Evolutionary conservation across 306 rosid genomes (phyloP).

Genomic region (Acacia melanoxylon): DNA sequence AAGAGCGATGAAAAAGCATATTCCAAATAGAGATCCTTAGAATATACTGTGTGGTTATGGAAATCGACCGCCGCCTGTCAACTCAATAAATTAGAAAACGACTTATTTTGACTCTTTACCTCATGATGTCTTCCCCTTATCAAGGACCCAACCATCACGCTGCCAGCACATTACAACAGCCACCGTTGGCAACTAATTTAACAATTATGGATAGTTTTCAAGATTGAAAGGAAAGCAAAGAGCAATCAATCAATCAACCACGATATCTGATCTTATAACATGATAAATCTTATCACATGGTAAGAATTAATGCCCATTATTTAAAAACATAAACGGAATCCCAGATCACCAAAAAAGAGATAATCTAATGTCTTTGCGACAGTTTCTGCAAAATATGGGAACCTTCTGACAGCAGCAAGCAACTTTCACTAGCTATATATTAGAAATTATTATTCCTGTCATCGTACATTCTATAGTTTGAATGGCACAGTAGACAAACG

Average conservation of each 20-base stretch:
- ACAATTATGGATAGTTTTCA: constrained; percentile 9
- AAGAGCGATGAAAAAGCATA: background rate
- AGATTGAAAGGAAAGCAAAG: constrained; percentile 2
- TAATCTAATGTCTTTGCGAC: constrained; percentile 16
- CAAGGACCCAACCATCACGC: constrained; percentile 18
- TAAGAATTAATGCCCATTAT: background rate
- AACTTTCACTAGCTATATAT: constrained; percentile 19
- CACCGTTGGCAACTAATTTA: constrained; percentile 27
- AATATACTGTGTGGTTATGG: background rate
- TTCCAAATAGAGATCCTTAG: background rate
- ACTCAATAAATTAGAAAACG: constrained; percentile 19
- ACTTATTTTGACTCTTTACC: constrained; percentile 2
- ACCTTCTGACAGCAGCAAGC: constrained; percentile 25
- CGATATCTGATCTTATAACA: background rate
- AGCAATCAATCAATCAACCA: constrained; percentile 11
- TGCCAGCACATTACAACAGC: constrained; percentile 26
- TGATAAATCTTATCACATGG: constrained; percentile 9
- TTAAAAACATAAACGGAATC: background rate
- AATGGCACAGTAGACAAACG: constrained; percentile 29
- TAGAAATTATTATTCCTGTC: constrained; percentile 26
- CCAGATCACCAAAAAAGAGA: background rate
- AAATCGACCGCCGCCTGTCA: constrained; percentile 22
- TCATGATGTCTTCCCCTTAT: constrained; percentile 19
- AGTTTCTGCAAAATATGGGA: constrained; percentile 7
- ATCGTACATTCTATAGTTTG: constrained; percentile 3